Base-by-base conservation (phyloP, 2,329 filamentous ascomycete species). In the Ophiocordyceps camponoti-floridani region DNA sequence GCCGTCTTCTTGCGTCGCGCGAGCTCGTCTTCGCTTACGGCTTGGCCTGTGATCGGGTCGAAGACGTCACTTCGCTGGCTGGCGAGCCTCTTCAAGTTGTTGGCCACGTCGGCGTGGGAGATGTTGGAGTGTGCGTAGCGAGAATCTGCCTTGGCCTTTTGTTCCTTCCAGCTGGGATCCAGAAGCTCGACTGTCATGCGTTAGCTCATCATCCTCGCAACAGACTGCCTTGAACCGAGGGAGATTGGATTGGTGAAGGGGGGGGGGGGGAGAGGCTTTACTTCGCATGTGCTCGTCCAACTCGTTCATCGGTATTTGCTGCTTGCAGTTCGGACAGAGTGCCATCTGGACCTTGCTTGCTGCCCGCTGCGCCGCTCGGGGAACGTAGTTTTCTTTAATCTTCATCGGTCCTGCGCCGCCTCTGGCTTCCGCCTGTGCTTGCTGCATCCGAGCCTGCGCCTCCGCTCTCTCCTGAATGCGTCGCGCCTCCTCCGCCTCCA, bases 161-260 rank as follows among this genome's bases (percentile, higher is more conserved):
- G 88, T 58, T 95, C 88, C 60, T 94, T 94, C 88, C 89, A 96
- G 47, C 83, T 77, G 1, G 89, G 89, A 58, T 96, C 89, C 47
- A 95, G 74, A 42, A 95, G 73, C 63, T 96, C 89, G 58, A 96
- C 83, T 82, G 40, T 65, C 14, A 5, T 27, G 28, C n/a, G 52
- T 69, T 61, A 72, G 62, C 49, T 48, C 23, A 23, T 23, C 23
- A 23, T 23, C 23, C 5, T 23, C 23, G 23, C 23, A 3, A 23
- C 5, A 23, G 23, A 23, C 23, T 23, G 23, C 23, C 3, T 5
- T 23, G 23, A 23, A 23, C 5, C 3, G 23, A 23, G 23, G 3
- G 23, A 23, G 23, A 23, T 23, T n/a, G n/a, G n/a, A n/a, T n/a
- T n/a, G n/a, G n/a, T n/a, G n/a, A n/a, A n/a, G 9, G 18, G 14